Base-by-base conservation (phyloP, 176 grass and related monocot species). In the Themeda triandra region DNA sequence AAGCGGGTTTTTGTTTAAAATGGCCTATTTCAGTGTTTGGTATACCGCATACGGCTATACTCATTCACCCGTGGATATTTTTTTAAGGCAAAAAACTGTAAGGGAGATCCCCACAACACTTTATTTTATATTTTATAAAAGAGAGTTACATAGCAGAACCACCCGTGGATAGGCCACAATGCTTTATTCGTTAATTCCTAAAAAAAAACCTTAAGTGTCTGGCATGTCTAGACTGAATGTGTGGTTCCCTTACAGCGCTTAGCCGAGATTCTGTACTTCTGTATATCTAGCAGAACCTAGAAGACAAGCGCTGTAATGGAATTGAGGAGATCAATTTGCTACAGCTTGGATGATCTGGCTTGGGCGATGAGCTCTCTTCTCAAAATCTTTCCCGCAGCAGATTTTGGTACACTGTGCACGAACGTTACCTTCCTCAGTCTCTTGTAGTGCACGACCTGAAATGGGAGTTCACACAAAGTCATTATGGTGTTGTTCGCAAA, bases 321-420 rank as follows among this genome's bases (percentile, higher is more conserved):
- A 58, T 13, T 95, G 13, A 72, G 39, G 44, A 15, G 12, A 72
- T 45, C 93, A 72, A 60, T 85, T 71, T 73, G 18, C 78, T 95
- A 98, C 30, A 98, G 14, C 46, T 90, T 95, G 56, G 96, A 98
- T 5, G 91, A 86, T 87, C 96, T 92, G 54, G 80, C 87, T 89
- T 95, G 59, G 7, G 86, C 83, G 30, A 98, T 94, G 23, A 98
- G 81, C 56, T 90, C 89, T 81, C 96, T 95, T 75, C 93, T 85
- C 31, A 98, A 74, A 18, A 98, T 93, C 86, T 98, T 95, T 25
- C 93, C 96, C 11, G 96, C 23, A 54, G 68, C 83, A 58, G 96
- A 95, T 73, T 91, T 95, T 8, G 93, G 93, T 53, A 98, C 87
- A 11, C 82, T 92, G 6, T 67, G 60, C 37, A 95, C 91, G 39